Percentiles rank a stretch among this genome's conserved stretches.
Conservation (phyloP, 2,329 filamentous ascomycete genomes). For the Ophiognomonia clavigignenti-juglandacearum region DNA sequence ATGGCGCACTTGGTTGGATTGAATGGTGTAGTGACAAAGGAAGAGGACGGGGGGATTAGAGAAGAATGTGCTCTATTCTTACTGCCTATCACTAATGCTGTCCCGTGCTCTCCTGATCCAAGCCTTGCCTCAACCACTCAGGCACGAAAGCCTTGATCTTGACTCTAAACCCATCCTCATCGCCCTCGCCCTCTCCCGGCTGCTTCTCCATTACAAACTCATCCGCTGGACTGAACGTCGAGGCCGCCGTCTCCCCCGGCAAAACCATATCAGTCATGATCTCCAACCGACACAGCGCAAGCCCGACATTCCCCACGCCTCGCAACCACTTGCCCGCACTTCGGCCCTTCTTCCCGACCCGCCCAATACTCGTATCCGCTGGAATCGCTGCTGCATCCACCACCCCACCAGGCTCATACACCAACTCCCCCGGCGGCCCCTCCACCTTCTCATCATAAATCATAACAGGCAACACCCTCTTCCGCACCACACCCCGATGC, state of each 20-base stretch:
- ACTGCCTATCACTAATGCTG: not conserved
- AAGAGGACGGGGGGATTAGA: too few relatives aligned
- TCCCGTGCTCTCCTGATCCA: slow-evolving; percentile 25
- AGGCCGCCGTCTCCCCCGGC: slow-evolving; percentile 61
- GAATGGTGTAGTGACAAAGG: too few relatives aligned
- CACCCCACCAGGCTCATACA: slow-evolving; percentile 34
- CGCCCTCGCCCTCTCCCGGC: slow-evolving; percentile 35
- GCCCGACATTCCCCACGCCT: slow-evolving; percentile 78
- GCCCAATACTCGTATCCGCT: slow-evolving; percentile 43
- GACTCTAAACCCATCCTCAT: slow-evolving; percentile 41
- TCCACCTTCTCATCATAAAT: slow-evolving; percentile 55
- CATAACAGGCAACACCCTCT: slow-evolving; percentile 77
- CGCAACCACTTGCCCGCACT: slow-evolving; percentile 76
- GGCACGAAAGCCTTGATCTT: slow-evolving; percentile 80
- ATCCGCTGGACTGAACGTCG: slow-evolving; percentile 55
- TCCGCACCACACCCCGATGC: slow-evolving; percentile 89
- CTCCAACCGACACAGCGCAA: slow-evolving; percentile 82
- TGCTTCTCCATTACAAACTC: slow-evolving; percentile 52
- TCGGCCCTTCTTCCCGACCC: slow-evolving; percentile 54
- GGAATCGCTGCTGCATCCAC: slow-evolving; percentile 32
- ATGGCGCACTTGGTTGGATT: too few relatives aligned
- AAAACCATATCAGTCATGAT: slow-evolving; percentile 80
- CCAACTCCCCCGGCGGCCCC: slow-evolving; percentile 32
- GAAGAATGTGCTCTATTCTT: too few relatives aligned
- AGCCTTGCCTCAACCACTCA: slow-evolving; percentile 56